Evolutionary conservation across 2,329 filamentous ascomycete species (phyloP).

Genomic region (Calonectria pseudoturangicola): DNA sequence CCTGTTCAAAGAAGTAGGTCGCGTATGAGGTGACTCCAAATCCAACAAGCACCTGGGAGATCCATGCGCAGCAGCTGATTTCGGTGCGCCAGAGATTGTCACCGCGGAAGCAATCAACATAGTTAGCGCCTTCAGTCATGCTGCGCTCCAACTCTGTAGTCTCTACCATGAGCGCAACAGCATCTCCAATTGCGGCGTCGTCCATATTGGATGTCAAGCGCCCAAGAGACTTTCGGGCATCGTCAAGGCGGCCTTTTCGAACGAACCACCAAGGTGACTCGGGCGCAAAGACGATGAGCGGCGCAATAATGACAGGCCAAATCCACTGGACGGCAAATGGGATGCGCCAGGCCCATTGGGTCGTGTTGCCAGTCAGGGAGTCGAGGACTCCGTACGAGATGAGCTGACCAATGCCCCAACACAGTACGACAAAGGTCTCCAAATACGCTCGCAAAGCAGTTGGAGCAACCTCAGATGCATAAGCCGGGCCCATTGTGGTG

Average conservation of each 20-base stretch:
- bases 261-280: constrained; percentile 59
- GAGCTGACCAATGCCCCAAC: constrained; percentile 16
- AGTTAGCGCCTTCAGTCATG: constrained; percentile 58
- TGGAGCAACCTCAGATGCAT: constrained; percentile 10
- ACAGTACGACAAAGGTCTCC: constrained; percentile 4
- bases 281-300: neutral
- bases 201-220: constrained; percentile 61
- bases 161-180: constrained; percentile 65
- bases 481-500: neutral
- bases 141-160: constrained; percentile 52
- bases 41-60: constrained; percentile 53
- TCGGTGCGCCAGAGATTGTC: constrained; percentile 55
- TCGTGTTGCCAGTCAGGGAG: constrained; percentile 29
- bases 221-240: constrained; percentile 57
- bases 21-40: constrained; percentile 48
- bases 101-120: constrained; percentile 48
- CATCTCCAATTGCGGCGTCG: constrained; percentile 65
- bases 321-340: constrained; percentile 63
- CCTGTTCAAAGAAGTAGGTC: constrained; percentile 65
- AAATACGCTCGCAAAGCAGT: neutral
- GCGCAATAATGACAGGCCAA: neutral
- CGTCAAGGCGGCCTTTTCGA: constrained; percentile 57
- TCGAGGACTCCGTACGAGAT: neutral
- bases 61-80: constrained; percentile 55
- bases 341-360: constrained; percentile 50